Evolutionary conservation across 2,329 filamentous ascomycete genomes (phyloP).

Genomic region (Hypoxylon sp.): DNA sequence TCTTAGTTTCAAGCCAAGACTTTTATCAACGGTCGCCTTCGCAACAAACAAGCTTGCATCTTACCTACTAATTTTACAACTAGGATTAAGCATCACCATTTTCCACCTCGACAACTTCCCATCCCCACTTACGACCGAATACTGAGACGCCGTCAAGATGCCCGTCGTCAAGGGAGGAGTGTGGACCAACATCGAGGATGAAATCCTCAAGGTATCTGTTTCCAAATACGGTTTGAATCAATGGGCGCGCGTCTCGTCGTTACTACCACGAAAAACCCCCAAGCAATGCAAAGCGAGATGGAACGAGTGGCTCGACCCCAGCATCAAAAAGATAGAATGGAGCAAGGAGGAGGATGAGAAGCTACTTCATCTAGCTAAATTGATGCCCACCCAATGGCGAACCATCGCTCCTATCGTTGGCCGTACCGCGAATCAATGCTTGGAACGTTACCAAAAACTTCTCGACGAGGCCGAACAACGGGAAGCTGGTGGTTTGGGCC

Average conservation of each 20-base stretch:
- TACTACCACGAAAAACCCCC: conserved; percentile 94
- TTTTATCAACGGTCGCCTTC: conserved; percentile 22
- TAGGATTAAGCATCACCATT: conserved; percentile 3
- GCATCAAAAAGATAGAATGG: conserved; percentile 99
- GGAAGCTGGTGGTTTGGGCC: conserved; percentile 80
- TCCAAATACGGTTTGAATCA: conserved; percentile 96
- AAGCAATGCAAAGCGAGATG: conserved; percentile 99
- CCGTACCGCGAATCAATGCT: conserved; percentile 93
- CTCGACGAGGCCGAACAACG: conserved; percentile 94
- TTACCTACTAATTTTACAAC: conserved; percentile 10
- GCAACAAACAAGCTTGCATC: conserved; percentile 5
- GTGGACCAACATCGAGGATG: conserved; percentile 85
- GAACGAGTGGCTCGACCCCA: conserved; percentile 97
- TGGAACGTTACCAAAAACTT: conserved; percentile 96
- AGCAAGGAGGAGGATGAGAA: conserved; percentile 99
- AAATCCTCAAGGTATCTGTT: conserved; percentile 95
- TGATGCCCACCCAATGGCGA: conserved; percentile 99
- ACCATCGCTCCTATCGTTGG: conserved; percentile 98
- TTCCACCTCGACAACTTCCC: conserved; percentile 8
- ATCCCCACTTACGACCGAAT: not conserved
- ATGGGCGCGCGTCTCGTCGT: conserved; percentile 97
- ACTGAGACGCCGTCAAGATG: conserved; percentile 56
- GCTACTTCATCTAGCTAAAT: conserved; percentile 91
- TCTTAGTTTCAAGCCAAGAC: conserved; percentile 17
- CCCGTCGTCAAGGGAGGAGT: conserved; percentile 78